Base-by-base conservation (phyloP, 179 eudicot species). In the Beta macrorhiza region DNA sequence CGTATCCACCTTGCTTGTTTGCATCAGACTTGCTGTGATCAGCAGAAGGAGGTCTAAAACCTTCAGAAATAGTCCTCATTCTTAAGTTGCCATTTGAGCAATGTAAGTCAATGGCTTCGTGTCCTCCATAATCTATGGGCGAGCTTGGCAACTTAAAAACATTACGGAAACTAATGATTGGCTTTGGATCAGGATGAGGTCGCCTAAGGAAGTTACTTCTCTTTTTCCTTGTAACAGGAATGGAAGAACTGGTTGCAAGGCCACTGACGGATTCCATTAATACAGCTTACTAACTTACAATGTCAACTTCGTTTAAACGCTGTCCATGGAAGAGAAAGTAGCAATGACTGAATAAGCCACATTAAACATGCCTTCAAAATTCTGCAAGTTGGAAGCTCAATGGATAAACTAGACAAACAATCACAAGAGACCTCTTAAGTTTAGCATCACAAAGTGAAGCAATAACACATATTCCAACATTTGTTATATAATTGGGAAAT, bases 131-230 rank as follows among this genome's bases (percentile, higher is more conserved):
- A 70, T 65, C 75, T 42, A 65, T 68, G 22, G 79, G 76, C 42
- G 77, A 78, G 37, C 45, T 59, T 11, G 72, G 76, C 67, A 56
- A 59, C 64, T 62, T 75, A 76, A 74, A 58, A 79, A 19, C 74
- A 76, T 79, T 45, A 20, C 62, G 83, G 74, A 8, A 22, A 72
- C 72, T 61, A 55, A 47, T 61, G 74, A 87, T 29, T 61, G 83
- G 67, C 78, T 77, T 82, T 37, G 85, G 81, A 80, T 85, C 78
- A 82, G 87, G 78, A 82, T 81, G 87, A 37, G 90, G 87, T 71
- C 90, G 83, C 49, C 90, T 77, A 69, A 53, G 85, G 13, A 75
- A 64, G 68, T 69, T 68, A 71, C 90, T 88, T 81, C 90, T 88
- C 85, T 83, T 85, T 74, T 82, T 88, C 84, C 84, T 82, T 75